Evolutionary conservation across 1,284 basidiomycete genomes (phyloP), one percentile per base, ranked within the genome.

Genomic region (Moesziomyces parantarcticus): DNA sequence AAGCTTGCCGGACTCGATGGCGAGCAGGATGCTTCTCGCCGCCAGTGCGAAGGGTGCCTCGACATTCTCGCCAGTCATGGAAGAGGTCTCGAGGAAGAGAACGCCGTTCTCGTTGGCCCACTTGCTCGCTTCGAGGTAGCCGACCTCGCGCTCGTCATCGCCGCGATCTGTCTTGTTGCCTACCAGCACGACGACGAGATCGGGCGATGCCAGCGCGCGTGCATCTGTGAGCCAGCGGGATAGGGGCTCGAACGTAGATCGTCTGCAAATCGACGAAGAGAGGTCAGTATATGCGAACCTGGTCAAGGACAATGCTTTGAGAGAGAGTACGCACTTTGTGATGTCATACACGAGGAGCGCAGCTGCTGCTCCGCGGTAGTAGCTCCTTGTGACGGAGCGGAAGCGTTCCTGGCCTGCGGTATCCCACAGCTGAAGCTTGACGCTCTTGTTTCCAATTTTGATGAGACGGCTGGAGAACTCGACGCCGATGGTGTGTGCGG

Each of bases 401-500:
- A 79, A 79, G 0, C 75, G 49, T 49, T 81, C 79, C 46, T 80
- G 79, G 2, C 78, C 79, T 18, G 79, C 78, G 4, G 78, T 79
- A 39, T 80, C 78, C 78, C 78, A 81, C 34, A 81, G 66, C 49
- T 79, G 94, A 36, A 97, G 87, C 85, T 97, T 97, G 74, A 97
- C 93, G 76, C 91, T 89, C 86, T 94, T 93, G 87, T 95, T 93
- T 61, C 92, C 94, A 46, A 97, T 88, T 77, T 90, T 90, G 53
- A 97, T 88, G 1, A 92, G 93, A 64, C 93, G 87, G 83, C 92
- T 94, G 10, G 92, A 93, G 84, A 97, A 96, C 81, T 96, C 94
- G 34, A 97, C 94, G 13, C 95, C 96, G 68, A 99, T 98, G 14
- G 96, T 99, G 84, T 99, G 96, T 84, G 95, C 92, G 0, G 94